Conservation (phyloP, 768 basidiomycete species). For the Hirschioporus abietinus region DNA sequence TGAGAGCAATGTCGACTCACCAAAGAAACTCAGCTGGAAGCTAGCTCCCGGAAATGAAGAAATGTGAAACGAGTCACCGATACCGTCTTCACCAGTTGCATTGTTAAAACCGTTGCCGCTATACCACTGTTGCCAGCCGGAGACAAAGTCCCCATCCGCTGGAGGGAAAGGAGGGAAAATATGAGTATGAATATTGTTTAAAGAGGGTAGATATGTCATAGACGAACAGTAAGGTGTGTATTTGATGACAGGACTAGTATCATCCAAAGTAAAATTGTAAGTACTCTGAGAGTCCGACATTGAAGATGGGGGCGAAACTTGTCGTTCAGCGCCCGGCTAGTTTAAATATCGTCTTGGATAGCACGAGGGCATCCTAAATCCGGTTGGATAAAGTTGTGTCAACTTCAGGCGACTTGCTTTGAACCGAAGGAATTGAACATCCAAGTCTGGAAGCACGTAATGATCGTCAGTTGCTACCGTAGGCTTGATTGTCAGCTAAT, state of each 20-base stretch:
- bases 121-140: constrained; percentile 14
- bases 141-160: constrained; percentile 12
- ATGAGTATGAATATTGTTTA: not conserved
- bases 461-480: not conserved
- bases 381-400: not conserved
- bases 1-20: constrained; percentile 10
- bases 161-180: not conserved
- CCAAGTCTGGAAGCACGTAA: not conserved
- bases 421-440: too few relatives aligned
- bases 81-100: constrained; percentile 4
- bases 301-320: not conserved
- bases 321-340: not conserved
- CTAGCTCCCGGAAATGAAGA: constrained; percentile 22
- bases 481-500: not conserved
- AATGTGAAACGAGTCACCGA: constrained; percentile 2
- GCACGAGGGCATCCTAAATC: too few relatives aligned
- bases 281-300: not conserved
- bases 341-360: not conserved
- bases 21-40: constrained; percentile 21
- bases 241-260: constrained; percentile 16
- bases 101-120: constrained; percentile 11
- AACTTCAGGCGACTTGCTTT: not conserved
- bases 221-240: constrained; percentile 17
- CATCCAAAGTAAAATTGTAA: constrained; percentile 21
- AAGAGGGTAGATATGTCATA: not conserved